Percentiles rank a stretch among this genome's conserved stretches.
phyloP scores from a whole-genome alignment of 768 basidiomycete species.

The Gloeostereum incarnatum region DNA sequence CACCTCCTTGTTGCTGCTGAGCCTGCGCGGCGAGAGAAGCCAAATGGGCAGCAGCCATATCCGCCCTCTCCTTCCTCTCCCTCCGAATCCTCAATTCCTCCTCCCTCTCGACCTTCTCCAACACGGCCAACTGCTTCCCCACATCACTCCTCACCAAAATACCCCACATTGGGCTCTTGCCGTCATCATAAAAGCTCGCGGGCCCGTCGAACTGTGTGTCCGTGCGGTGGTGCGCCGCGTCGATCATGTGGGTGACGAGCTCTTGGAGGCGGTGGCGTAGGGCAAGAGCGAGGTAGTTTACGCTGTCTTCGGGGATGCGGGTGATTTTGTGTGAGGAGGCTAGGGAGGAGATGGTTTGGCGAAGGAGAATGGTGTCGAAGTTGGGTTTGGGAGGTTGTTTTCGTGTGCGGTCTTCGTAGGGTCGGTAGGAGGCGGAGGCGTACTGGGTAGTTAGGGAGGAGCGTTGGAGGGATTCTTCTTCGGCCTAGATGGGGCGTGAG shows the following conservation, averaged over 20 bases:
- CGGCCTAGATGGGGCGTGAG: no score
- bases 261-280: slow-evolving; percentile 68
- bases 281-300: slow-evolving; percentile 73
- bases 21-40: slow-evolving; percentile 54
- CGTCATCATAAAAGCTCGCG: slow-evolving; percentile 54
- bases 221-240: slow-evolving; percentile 58
- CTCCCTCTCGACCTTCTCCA: slow-evolving; percentile 77
- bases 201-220: slow-evolving; percentile 63
- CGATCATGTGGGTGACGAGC: slow-evolving; percentile 58
- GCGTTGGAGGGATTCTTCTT: slow-evolving; percentile 75
- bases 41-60: slow-evolving; percentile 62
- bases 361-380: slow-evolving; percentile 60
- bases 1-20: slow-evolving; percentile 24
- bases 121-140: slow-evolving; percentile 61
- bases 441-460: no score
- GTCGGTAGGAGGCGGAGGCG: slow-evolving; percentile 51
- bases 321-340: slow-evolving; percentile 62
- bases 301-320: slow-evolving; percentile 56
- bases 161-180: slow-evolving; percentile 68
- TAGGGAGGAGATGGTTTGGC: slow-evolving; percentile 58
- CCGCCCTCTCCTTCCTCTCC: slow-evolving; percentile 72
- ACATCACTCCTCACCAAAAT: slow-evolving; percentile 71
- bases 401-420: slow-evolving; percentile 69
- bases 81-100: slow-evolving; percentile 70
- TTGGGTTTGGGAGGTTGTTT: slow-evolving; percentile 65